Conservation (phyloP, 208 protist species). For the Leishmania amazonensis region DNA sequence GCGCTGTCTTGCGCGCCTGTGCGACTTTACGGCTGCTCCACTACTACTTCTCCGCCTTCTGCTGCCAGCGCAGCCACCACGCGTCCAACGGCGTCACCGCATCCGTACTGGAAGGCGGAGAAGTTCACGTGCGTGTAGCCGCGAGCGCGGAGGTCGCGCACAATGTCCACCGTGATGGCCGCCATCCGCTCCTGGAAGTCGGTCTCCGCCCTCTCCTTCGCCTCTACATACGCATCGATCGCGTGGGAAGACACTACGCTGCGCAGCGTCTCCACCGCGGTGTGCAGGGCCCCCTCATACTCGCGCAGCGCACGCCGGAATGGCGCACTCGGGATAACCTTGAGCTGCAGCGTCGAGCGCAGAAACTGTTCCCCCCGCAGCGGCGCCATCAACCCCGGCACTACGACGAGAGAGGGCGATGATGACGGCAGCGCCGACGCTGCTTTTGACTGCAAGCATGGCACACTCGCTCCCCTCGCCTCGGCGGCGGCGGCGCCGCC, state of each 20-base stretch:
- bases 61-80: constrained; percentile 25
- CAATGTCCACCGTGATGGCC: constrained; percentile 30
- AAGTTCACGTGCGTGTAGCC: constrained; percentile 46
- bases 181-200: constrained; percentile 30
- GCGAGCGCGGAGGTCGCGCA: constrained; percentile 10
- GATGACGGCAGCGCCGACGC: background rate
- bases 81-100: constrained; percentile 27
- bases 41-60: constrained; percentile 7
- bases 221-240: constrained; percentile 2
- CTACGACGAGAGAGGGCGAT: constrained; percentile 15
- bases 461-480: background rate
- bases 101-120: constrained; percentile 42
- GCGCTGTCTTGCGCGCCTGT: background rate
- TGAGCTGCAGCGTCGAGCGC: constrained; percentile 27
- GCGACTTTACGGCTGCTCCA: background rate
- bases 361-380: constrained; percentile 29
- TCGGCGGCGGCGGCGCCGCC: background rate
- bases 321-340: constrained; percentile 31
- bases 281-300: constrained; percentile 17
- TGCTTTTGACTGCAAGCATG: background rate
- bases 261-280: background rate
- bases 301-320: constrained; percentile 29
- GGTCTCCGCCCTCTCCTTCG: constrained; percentile 32
- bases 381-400: constrained; percentile 38
- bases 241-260: background rate